A percentile compares a stretch with the other conserved stretches of the same genome.
Evolutionary conservation across 2,329 filamentous ascomycete genomes (phyloP).

Genomic region (Venturiaceae sp.): DNA sequence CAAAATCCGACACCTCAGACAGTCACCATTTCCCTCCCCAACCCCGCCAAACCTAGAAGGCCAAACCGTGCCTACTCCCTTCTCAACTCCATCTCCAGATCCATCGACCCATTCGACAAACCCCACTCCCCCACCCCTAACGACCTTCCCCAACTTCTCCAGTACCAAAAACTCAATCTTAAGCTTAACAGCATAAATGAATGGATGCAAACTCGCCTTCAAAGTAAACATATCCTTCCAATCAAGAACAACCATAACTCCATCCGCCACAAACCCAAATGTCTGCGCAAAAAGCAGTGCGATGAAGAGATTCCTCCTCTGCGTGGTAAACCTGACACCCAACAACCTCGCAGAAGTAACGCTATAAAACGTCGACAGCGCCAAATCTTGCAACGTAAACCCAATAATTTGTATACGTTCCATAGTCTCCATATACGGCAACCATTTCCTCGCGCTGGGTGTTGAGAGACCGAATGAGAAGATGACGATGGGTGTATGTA

Average conservation of each 20-base stretch:
- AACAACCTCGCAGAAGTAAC: neutral
- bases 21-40: neutral
- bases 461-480: slow-evolving; percentile 3
- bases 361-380: neutral
- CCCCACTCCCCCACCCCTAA: neutral
- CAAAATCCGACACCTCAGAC: neutral
- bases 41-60: neutral
- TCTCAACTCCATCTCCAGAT: neutral
- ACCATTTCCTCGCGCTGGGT: neutral
- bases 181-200: slow-evolving; percentile 4
- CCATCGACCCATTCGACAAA: too few relatives aligned
- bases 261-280: neutral
- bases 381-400: slow-evolving; percentile 3
- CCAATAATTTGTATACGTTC: slow-evolving; percentile 6
- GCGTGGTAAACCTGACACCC: neutral
- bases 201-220: slow-evolving; percentile 4
- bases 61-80: neutral
- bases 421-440: neutral
- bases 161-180: slow-evolving; percentile 8
- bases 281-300: neutral
- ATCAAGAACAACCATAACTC: slow-evolving; percentile 4
- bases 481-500: slow-evolving; percentile 6
- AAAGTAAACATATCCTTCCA: slow-evolving; percentile 6
- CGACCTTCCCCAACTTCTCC: neutral
- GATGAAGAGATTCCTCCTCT: slow-evolving; percentile 2